Percentiles rank a stretch among this genome's conserved stretches.
These are phyloP conservation scores for Aspergillus conjunctus DNA, from an alignment of 495 filamentous ascomycete genomes.

Conservation along the genomic window DNA sequence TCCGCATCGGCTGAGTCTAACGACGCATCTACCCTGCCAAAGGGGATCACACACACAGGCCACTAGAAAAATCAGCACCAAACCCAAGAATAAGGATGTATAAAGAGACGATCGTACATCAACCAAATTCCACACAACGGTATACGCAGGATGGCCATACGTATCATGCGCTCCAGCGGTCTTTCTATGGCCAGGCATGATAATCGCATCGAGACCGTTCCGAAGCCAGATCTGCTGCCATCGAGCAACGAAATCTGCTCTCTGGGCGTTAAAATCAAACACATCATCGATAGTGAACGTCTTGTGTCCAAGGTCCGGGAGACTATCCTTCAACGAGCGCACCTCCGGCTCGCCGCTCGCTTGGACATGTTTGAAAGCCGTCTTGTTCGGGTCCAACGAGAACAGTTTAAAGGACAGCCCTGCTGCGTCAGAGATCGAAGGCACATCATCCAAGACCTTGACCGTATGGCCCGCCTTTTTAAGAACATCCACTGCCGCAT, in stretches of 20 bases:
- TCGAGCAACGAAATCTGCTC: slow-evolving; percentile 7
- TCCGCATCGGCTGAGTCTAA: background rate
- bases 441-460: slow-evolving; percentile 16
- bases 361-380: slow-evolving; percentile 26
- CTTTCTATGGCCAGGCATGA: slow-evolving; percentile 48
- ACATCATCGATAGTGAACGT: slow-evolving; percentile 21
- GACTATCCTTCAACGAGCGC: slow-evolving; percentile 9
- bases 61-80: background rate
- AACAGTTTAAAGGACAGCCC: slow-evolving; percentile 24
- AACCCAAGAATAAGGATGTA: background rate
- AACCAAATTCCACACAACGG: slow-evolving; percentile 50
- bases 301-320: background rate
- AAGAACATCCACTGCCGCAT: background rate
- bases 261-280: slow-evolving; percentile 2
- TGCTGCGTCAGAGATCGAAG: background rate
- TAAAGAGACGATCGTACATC: slow-evolving; percentile 50
- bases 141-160: slow-evolving; percentile 51
- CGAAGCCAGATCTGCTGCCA: slow-evolving; percentile 30
- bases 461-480: background rate
- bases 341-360: slow-evolving; percentile 31
- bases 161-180: slow-evolving; percentile 54
- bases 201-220: slow-evolving; percentile 44
- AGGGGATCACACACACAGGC: background rate
- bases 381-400: slow-evolving; percentile 34
- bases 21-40: background rate